Evolutionary conservation across 1,139 yeast species (phyloP), one percentile per base, ranked within the genome.

Genomic region (Pichia sp.): DNA sequence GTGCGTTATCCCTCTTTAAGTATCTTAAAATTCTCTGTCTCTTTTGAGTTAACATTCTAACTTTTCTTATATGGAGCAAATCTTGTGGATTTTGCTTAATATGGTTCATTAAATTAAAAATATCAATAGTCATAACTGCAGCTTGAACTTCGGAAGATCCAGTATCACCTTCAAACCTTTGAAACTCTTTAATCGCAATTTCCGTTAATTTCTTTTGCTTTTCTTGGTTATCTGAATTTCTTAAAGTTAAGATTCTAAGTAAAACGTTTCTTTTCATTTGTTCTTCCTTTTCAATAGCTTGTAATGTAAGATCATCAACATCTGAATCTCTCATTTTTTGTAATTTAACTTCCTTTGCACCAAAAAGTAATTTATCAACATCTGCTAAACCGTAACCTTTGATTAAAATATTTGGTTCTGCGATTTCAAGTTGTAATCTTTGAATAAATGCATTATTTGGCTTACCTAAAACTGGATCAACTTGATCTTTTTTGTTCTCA

Each of bases 141-240:
- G 97, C 96, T 62, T 89, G 96, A 23, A 88, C 96, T 64, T 89
- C 97, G 38, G 95, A 79, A 1, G 95, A 85, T 1, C 95, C 96
- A 0, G 96, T 86, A 60, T 91, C 97, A 38, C 95, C 96, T 38
- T 80, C 87, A 49, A 74, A 72, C 56, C 96, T 74, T 52, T 77
- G 79, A 61, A 91, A 88, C 63, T 88, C 96, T 51, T 74, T 66
- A 41, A 78, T 72, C 1, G 96, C 96, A 43, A 82, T 62, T 38
- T 64, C 63, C 7, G 77, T 66, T 19, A 89, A 86, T 51, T 77
- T 60, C 50, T 74, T 75, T 57, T 73, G 69, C 46, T 70, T 69
- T 50, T 84, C 89, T 23, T 64, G 61, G 36, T 72, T 70, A 52
- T 72, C 72, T 23, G 94, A 74, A 62, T 89, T 89, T 61, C 72